Base-by-base conservation (phyloP, 495 filamentous ascomycete species). In the Trichocladium antarcticum region DNA sequence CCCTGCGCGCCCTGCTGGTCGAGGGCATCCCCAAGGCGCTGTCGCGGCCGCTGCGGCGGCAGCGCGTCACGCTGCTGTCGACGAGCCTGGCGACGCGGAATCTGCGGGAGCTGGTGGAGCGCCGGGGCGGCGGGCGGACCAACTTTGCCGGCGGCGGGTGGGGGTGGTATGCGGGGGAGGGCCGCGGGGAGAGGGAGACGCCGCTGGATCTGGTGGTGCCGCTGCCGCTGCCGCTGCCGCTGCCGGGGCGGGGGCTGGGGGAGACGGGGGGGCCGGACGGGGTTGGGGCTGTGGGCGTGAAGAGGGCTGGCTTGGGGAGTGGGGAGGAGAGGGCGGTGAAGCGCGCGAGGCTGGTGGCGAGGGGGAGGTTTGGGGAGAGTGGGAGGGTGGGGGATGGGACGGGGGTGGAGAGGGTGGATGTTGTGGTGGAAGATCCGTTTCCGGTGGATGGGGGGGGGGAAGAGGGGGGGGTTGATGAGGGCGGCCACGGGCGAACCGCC, bases 1-100 rank as follows among this genome's bases (percentile, higher is more conserved):
- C 72, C 44, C 69, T 93, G 3, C 77, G 79, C 35, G 78, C 76
- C n/a, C 61, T 86, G 0, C 75, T 89, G 6, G 68, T 84, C 8
- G 79, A 85, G 42, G 82, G 82, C 1, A 76, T 95, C 3, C 86
- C 87, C 0, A 83, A 84, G 54, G 87, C 86, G 6, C 71, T 94
- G 19, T 87, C 82, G 1, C 69, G 79, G 3, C 80, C 59, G 76
- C 37, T 51, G 17, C 41, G 35, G 10, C 73, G 82, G n/a, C 70
- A 80, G 47, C 70, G 85, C 15, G 87, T 84, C 47, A 69, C 74
- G 2, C 64, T 95, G 0, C 72, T 80, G 48, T 54, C 73, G 1
- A 89, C 85, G 5, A 76, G 69, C 15, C 59, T 95, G 20, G 74
- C 74, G 2, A 83, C 85, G 14, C 78, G 78, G 57, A 85, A 80